Evolutionary conservation across 2,329 filamentous ascomycete genomes (phyloP).

Genomic region (Calonectria pauciramosa): DNA sequence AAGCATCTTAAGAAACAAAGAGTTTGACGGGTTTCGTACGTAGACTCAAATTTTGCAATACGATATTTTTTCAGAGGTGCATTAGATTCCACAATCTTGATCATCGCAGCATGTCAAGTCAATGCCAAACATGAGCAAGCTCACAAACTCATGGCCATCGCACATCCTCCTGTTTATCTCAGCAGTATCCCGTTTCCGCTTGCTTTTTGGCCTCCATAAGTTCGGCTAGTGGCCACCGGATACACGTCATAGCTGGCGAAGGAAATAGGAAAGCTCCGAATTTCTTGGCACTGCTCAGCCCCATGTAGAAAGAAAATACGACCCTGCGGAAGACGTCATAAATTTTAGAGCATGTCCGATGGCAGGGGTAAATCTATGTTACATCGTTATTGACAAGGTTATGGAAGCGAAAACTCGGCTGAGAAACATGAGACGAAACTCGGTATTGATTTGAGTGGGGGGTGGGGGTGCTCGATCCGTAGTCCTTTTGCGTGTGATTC

Average conservation of each 20-base stretch:
- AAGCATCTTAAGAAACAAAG: neutral
- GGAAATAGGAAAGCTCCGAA: neutral
- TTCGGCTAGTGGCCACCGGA: neutral
- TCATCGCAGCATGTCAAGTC: neutral
- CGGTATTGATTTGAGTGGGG: neutral
- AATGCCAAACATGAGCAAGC: too few relatives aligned
- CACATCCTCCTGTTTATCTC: neutral
- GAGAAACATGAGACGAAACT: neutral
- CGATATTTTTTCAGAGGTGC: neutral
- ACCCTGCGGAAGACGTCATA: neutral
- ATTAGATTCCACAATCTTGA: neutral
- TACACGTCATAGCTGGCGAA: neutral
- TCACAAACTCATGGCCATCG: neutral
- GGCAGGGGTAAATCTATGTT: neutral
- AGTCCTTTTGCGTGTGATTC: neutral
- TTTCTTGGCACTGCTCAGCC: neutral
- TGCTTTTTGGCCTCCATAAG: neutral
- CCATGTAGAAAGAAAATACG: neutral
- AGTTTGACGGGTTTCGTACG: neutral
- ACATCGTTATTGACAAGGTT: neutral
- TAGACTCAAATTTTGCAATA: neutral
- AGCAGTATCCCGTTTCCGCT: neutral
- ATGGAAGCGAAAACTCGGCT: neutral
- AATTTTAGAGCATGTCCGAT: neutral
- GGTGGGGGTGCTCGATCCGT: neutral